Percentiles rank a stretch among this genome's conserved stretches.
phyloP scores from a whole-genome alignment of 176 grass and related monocot genomes.

The Triticum monococcum region DNA sequence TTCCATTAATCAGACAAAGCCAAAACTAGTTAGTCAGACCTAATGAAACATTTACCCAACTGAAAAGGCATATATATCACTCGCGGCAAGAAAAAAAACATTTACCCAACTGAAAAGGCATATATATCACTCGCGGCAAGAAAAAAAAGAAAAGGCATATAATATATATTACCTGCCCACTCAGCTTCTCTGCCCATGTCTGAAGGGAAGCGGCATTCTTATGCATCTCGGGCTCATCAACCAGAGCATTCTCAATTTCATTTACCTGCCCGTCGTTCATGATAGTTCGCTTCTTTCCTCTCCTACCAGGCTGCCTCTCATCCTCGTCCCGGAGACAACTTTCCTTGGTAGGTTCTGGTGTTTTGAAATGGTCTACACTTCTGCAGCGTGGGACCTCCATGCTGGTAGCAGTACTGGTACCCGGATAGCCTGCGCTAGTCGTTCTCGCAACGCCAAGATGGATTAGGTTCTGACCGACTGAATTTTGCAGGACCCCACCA shows the following conservation, averaged over 20 bases:
- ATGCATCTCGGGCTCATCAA: conserved; percentile 94
- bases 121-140: neutral
- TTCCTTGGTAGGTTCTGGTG: conserved; percentile 59
- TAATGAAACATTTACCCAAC: conserved; percentile 20
- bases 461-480: conserved; percentile 56
- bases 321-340: conserved; percentile 60
- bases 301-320: conserved; percentile 80
- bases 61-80: too few species aligned
- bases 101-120: conserved; percentile 4
- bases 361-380: conserved; percentile 42
- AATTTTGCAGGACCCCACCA: conserved; percentile 42
- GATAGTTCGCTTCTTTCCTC: conserved; percentile 76
- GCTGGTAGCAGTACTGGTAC: neutral
- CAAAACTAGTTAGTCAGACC: conserved; percentile 1
- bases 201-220: conserved; percentile 68
- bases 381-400: conserved; percentile 31
- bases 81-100: too few species aligned
- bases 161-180: conserved; percentile 41
- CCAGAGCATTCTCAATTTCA: conserved; percentile 76
- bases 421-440: conserved; percentile 11
- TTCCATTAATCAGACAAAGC: conserved; percentile 34
- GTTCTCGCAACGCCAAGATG: conserved; percentile 48
- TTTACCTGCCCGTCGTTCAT: conserved; percentile 87
- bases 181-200: conserved; percentile 80
- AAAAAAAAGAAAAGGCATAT: too few species aligned